phyloP scores from a whole-genome alignment of 352 stramenopile genomes.

The Globisporangium acanthophoron region DNA sequence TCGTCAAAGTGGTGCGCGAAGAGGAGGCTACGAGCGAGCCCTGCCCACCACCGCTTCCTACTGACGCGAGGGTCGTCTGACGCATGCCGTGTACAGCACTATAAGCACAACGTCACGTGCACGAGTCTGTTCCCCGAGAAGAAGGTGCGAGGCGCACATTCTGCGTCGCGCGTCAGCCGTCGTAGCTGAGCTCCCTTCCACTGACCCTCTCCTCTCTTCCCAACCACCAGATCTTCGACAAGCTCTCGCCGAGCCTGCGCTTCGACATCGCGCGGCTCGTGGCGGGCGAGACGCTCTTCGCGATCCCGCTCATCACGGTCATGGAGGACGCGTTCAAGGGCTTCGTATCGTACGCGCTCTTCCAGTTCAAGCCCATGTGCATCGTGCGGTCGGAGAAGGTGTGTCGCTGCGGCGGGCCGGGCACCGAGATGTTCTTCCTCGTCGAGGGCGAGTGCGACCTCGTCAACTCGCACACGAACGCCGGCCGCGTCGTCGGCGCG shows the following conservation, averaged over 20 bases:
- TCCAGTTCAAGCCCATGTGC: constrained; percentile 71
- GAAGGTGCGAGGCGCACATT: constrained; percentile 32
- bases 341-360: constrained; percentile 85
- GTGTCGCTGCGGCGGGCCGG: constrained; percentile 61
- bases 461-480: constrained; percentile 56
- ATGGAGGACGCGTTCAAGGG: constrained; percentile 88
- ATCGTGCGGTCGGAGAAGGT: constrained; percentile 68
- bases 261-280: constrained; percentile 81
- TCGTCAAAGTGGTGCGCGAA: constrained; percentile 54
- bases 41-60: neutral
- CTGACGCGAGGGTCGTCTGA: neutral
- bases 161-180: neutral
- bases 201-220: neutral
- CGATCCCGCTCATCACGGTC: constrained; percentile 77
- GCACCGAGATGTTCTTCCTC: constrained; percentile 81
- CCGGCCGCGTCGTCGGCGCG: constrained; percentile 54
- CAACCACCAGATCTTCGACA: constrained; percentile 63
- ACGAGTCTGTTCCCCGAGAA: constrained; percentile 77
- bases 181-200: neutral
- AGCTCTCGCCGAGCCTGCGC: constrained; percentile 70
- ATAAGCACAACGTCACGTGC: constrained; percentile 59
- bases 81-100: constrained; percentile 35
- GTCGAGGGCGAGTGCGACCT: constrained; percentile 81
- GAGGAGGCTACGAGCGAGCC: neutral
- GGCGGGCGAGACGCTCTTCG: constrained; percentile 65